These are phyloP conservation scores for Byssothecium circinans DNA, from an alignment of 2,329 filamentous ascomycete genomes.

Conservation along the genomic window DNA sequence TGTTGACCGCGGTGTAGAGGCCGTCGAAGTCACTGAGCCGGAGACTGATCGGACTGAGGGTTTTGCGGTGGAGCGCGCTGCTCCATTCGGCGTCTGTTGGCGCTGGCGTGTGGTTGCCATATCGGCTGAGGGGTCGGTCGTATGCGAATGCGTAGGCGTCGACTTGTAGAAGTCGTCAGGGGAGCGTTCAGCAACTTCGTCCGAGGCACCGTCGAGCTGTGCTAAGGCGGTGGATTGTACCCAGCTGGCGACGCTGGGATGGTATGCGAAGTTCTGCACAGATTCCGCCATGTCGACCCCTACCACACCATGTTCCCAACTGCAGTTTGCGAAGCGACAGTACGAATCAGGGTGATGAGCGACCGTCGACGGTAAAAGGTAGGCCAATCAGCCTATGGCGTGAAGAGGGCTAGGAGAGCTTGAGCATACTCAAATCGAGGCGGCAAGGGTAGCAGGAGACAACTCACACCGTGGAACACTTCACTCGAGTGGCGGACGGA, in stretches of 20 bases:
- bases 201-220: constrained; percentile 22
- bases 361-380: constrained; percentile 10
- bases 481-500: constrained; percentile 20
- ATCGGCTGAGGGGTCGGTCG: constrained; percentile 15
- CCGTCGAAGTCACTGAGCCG: constrained; percentile 30
- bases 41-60: constrained; percentile 33
- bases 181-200: constrained; percentile 20
- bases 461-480: constrained; percentile 28
- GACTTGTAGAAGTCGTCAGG: constrained; percentile 39
- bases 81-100: constrained; percentile 30
- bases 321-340: constrained; percentile 20
- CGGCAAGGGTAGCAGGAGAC: constrained; percentile 30
- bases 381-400: constrained; percentile 30
- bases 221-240: constrained; percentile 39
- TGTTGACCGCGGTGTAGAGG: constrained; percentile 17
- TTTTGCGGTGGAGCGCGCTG: constrained; percentile 27
- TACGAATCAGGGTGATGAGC: constrained; percentile 30
- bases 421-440: constrained; percentile 26
- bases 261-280: constrained; percentile 35
- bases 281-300: constrained; percentile 32
- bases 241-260: constrained; percentile 36
- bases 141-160: constrained; percentile 11
- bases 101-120: constrained; percentile 30
- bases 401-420: constrained; percentile 17
- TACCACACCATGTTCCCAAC: constrained; percentile 33